Base-by-base conservation (phyloP, 1,284 basidiomycete species). In the Amylostereum chailletii region DNA sequence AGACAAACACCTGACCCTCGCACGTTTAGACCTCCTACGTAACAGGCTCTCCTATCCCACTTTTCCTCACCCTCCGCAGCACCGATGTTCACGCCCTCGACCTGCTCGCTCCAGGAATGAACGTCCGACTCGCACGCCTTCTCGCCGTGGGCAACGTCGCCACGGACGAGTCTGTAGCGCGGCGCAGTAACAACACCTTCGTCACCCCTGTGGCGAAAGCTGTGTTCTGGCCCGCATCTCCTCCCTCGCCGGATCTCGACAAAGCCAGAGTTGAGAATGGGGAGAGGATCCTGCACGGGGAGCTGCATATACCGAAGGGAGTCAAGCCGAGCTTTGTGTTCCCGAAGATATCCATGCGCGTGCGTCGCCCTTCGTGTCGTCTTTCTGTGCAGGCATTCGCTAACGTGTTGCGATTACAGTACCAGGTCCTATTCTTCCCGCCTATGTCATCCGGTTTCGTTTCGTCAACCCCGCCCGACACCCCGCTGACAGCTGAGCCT, bases 271-370 rank as follows among this genome's bases (percentile, higher is more conserved):
- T 53, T 5, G 54, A 58, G 47, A 39, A 56, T 44, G 58, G 66
- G 30, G 64, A 60, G 38, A 64, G 74, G 19, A 58, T 64, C 31
- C 58, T 81, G 10, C 65, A 70, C 44, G 80, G 81, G 5, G 79
- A 82, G 60, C 55, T 83, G 31, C 69, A 75, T 6, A 62, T 80
- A 29, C 64, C 67, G 52, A 71, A 62, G 52, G 61, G 59, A 9
- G 47, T 75, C 45, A 81, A 75, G 55, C 74, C 73, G 3, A 76
- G 71, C 44, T 80, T 81, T 57, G 54, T 69, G 31, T 82, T 82
- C 58, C 76, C 76, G 29, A 66, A 71, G 46, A 70, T 80, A 51
- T 64, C 72, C 7, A 62, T 79, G 42, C 66, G 69, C 54, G 77
- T 79, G 56, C 53, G 73, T 57, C 3, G 19, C 11, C 45, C 38